Evolutionary conservation across 192 early-diverging fungal genomes (phyloP).

Genomic region (Gamsiella multidivaricata): DNA sequence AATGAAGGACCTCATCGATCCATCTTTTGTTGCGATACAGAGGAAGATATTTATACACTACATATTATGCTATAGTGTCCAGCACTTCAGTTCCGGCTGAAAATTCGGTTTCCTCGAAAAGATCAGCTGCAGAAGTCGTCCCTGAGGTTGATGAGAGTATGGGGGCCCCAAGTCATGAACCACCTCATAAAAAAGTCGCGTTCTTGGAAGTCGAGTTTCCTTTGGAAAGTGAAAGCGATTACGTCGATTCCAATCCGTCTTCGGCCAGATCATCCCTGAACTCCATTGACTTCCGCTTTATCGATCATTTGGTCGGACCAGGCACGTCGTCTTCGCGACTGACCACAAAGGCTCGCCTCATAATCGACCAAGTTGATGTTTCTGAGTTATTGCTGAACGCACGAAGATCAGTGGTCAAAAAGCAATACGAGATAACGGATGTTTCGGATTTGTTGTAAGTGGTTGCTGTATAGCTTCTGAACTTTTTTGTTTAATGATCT

Average conservation of each 20-base stretch:
- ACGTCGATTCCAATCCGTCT: conserved; percentile 2
- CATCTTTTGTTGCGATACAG: no score
- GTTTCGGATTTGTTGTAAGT: conserved; percentile 18
- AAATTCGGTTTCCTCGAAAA: no score
- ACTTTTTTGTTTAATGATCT: not conserved
- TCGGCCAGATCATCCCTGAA: conserved; percentile 15
- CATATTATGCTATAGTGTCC: no score
- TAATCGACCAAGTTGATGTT: not conserved
- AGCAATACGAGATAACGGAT: conserved; percentile 3
- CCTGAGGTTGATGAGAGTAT: no score
- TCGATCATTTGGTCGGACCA: conserved; percentile 5
- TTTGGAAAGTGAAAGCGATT: no score
- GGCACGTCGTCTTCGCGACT: conserved; percentile 7
- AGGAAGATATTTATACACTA: no score
- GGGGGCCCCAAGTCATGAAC: no score
- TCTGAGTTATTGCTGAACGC: conserved; percentile 1
- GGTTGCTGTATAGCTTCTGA: not conserved
- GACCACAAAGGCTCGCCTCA: not conserved
- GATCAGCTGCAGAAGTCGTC: no score
- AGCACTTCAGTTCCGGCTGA: no score
- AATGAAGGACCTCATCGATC: no score
- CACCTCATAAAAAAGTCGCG: no score
- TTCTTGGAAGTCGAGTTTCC: no score
- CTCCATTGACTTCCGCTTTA: conserved; percentile 8
- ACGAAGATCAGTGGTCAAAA: not conserved